These are phyloP conservation scores for Suillus decipiens DNA, from an alignment of 768 basidiomycete genomes.

Conservation along the genomic window DNA sequence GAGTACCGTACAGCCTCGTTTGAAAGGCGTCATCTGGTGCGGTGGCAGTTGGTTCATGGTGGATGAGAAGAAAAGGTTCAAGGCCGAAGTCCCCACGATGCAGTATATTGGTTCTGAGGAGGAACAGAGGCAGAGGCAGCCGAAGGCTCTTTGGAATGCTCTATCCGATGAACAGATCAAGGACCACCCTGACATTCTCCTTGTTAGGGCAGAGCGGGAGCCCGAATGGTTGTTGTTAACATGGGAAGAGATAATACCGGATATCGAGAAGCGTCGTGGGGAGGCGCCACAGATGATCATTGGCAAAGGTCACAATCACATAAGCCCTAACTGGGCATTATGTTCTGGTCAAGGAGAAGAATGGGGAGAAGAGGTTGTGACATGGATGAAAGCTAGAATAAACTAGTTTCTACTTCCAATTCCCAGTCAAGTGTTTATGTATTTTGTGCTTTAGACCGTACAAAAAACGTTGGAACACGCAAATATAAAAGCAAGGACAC, in stretches of 20 bases:
- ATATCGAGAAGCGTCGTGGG: slow-evolving; percentile 39
- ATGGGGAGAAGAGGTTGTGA: slow-evolving; percentile 54
- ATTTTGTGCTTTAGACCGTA: too few relatives aligned
- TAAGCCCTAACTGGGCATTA: slow-evolving; percentile 54
- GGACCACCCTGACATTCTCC: slow-evolving; percentile 46
- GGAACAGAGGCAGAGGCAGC: slow-evolving; percentile 41
- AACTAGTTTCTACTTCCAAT: neutral
- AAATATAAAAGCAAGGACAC: too few relatives aligned
- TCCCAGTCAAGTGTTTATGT: too few relatives aligned
- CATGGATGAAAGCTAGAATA: slow-evolving; percentile 34
- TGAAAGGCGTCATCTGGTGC: slow-evolving; percentile 49
- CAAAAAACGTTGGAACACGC: too few relatives aligned
- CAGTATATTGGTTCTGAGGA: slow-evolving; percentile 43
- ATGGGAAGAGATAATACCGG: slow-evolving; percentile 39
- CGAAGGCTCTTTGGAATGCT: slow-evolving; percentile 41
- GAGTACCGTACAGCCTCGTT: slow-evolving; percentile 21
- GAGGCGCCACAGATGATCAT: slow-evolving; percentile 37
- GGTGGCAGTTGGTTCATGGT: slow-evolving; percentile 47
- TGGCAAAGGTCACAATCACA: slow-evolving; percentile 60
- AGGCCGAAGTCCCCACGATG: slow-evolving; percentile 20
- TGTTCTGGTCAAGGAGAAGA: slow-evolving; percentile 59
- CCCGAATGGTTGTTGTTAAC: slow-evolving; percentile 44
- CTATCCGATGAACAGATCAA: slow-evolving; percentile 38
- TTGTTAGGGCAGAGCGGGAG: slow-evolving; percentile 56
- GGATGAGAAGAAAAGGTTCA: slow-evolving; percentile 28